Evolutionary conservation across 768 basidiomycete species (phyloP), one percentile per base, ranked within the genome.

Genomic region (Lactarius deliciosus): DNA sequence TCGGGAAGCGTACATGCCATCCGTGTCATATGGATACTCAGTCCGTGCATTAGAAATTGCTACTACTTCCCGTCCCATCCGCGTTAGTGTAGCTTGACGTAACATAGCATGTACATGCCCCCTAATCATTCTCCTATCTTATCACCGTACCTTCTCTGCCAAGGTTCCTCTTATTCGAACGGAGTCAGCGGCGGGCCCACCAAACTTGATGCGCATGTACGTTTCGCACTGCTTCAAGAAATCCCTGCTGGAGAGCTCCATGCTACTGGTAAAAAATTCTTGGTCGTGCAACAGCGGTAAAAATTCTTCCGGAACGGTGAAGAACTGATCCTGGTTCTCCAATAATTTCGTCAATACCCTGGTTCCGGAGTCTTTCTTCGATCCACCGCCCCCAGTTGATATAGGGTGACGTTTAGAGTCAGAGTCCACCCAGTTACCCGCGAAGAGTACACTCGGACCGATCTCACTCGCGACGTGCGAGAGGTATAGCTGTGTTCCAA

Each of bases 401-500:
- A 7, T 45, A 9, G 40, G 16, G 40, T 5, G 15, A 41, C 16
- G 5, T 41, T 16, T 41, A 16, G 90, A 89, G 54, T 81, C 81
- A 73, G 98, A 97, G 69, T 94, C 96, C 76, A 98, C 91, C 62
- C 87, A 85, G 22, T 89, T 89, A 64, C 90, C 83, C 45, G 92
- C 89, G 76, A 96, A 97, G 47, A 99, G 86, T 68, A 99, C 98
- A 73, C 93, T 97, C n/a, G 96, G 97, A 74, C 91, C 90, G 71
- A 98, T 96, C 77, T 98, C 96, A 11, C 94, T 98, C 45, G 97
- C 94, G 70, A 99, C 83, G 76, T 98, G 98, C 18, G 83, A 83
- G 57, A 98, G 81, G 77, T 99, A 96, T 96, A 98, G 98, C 80
- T 96, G 95, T 79, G 92, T 95, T 43, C 96, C 96, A 0, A 95